A percentile compares a stretch with the other conserved stretches of the same genome.
Evolutionary conservation across 169 alveolate genomes (phyloP).

Genomic region (Eimeria brunetti): DNA sequence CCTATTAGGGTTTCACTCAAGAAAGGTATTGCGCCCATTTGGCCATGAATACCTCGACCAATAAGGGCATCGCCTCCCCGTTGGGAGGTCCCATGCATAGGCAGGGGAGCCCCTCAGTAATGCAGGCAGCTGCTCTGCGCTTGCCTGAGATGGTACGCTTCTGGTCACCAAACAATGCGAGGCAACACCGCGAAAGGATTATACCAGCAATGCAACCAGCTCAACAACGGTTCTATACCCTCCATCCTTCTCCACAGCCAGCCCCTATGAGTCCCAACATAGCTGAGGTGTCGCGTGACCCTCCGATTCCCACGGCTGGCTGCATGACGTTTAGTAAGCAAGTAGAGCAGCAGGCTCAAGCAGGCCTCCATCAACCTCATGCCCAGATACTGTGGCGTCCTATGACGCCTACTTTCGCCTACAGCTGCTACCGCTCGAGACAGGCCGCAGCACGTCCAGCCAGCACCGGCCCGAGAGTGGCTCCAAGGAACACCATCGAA

Average conservation of each 20-base stretch:
- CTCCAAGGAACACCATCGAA: neutral
- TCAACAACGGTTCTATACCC: neutral
- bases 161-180: constrained; percentile 55
- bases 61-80: neutral
- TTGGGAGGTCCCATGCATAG: neutral
- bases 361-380: constrained; percentile 1
- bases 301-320: constrained; percentile 14
- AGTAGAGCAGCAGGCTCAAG: neutral
- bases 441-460: constrained; percentile 10
- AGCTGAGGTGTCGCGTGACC: neutral
- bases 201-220: neutral
- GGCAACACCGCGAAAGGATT: neutral
- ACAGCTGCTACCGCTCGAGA: constrained; percentile 29
- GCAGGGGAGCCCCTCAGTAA: constrained; percentile 14
- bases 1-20: neutral
- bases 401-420: constrained; percentile 29
- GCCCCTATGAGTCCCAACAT: neutral
- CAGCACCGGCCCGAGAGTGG: constrained; percentile 44
- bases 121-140: constrained; percentile 10
- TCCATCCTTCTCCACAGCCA: neutral
- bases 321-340: neutral
- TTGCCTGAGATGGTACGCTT: constrained; percentile 9
- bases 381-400: constrained; percentile 53
- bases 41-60: constrained; percentile 1
- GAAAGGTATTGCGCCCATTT: neutral